Evolutionary conservation across 2,329 filamentous ascomycete species (phyloP), one percentile per base, ranked within the genome.

Genomic region (Alternaria solani): DNA sequence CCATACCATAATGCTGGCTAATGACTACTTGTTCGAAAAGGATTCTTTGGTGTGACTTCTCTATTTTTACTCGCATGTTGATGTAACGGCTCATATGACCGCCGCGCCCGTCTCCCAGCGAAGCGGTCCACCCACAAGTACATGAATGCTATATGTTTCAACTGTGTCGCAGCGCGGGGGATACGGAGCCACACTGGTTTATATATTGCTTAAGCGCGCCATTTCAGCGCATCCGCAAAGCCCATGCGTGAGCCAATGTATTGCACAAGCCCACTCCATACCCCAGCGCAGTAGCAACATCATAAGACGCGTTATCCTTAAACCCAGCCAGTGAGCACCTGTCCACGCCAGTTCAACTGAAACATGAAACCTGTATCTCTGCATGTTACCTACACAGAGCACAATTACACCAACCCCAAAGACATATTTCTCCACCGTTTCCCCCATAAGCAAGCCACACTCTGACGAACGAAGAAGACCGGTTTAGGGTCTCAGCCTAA

Each of bases 11-110:
- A 59, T 39, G 42, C 47, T 56, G 30, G 16, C 47, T 34, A 11
- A 34, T 38, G 20, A 36, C 11, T 46, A 16, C 9, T 36, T 25
- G 59, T 46, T 49, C 51, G 57, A 55, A 54, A 30, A 42, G 26
- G 7, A 11, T 9, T 23, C 49, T 49, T 55, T 49, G 46, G 7
- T 59, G 23, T 49, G 51, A 47, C 23, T 36, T 51, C 38, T 23
- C 52, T 23, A 36, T 49, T 55, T 44, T 60, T 61, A 53, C 36
- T 57, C 36, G 43, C 36, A 36, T 66, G 57, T 68, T 64, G 38
- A 67, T 70, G 62, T 69, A 65, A 73, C 67, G 63, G 64, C 60
- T 63, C 57, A 56, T 64, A 63, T 59, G 43, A 59, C 39, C 26
- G 32, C 44, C 25, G 48, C 51, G 23, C 30, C 42, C 23, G 18